Conservation (phyloP, 2,329 filamentous ascomycete genomes). For the Bipolaris sorokiniana region DNA sequence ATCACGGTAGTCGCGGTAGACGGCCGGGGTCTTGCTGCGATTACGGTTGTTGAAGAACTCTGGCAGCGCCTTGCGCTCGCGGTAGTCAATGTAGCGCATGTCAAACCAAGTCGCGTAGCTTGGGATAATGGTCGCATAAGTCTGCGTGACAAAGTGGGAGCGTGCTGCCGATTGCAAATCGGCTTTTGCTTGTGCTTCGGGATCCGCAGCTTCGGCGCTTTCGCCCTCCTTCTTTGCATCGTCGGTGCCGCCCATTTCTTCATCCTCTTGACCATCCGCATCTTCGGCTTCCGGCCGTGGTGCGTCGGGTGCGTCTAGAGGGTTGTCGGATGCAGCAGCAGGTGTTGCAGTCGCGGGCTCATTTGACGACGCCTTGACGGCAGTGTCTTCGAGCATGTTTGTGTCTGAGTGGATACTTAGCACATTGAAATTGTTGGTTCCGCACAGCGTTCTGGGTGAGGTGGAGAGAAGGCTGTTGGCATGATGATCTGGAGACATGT, state of each 20-base stretch:
- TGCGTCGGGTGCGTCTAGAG: constrained; percentile 71
- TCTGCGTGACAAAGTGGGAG: constrained; percentile 90
- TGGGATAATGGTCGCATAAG: constrained; percentile 92
- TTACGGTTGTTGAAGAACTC: constrained; percentile 99
- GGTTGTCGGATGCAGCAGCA: constrained; percentile 64
- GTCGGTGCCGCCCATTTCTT: constrained; percentile 64
- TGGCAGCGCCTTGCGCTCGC: constrained; percentile 92
- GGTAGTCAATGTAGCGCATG: constrained; percentile 88
- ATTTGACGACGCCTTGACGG: constrained; percentile 52
- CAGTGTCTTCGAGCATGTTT: constrained; percentile 57
- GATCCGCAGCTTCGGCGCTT: constrained; percentile 37
- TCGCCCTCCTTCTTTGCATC: constrained; percentile 49
- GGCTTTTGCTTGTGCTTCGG: constrained; percentile 74
- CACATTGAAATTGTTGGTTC: not conserved
- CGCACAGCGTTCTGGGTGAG: not conserved
- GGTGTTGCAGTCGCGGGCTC: constrained; percentile 66
- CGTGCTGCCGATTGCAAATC: constrained; percentile 84
- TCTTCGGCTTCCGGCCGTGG: constrained; percentile 65
- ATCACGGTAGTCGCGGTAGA: constrained; percentile 98
- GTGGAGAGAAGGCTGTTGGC: not conserved
- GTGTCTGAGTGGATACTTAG: constrained; percentile 58
- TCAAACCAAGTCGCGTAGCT: constrained; percentile 99
- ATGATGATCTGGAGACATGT: not conserved
- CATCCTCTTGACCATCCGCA: constrained; percentile 68
- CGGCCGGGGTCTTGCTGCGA: constrained; percentile 93